Percentiles rank a stretch among this genome's conserved stretches.
These are phyloP conservation scores for Acanthamoeba royreba DNA, from an alignment of 208 protist genomes.

Conservation along the genomic window DNA sequence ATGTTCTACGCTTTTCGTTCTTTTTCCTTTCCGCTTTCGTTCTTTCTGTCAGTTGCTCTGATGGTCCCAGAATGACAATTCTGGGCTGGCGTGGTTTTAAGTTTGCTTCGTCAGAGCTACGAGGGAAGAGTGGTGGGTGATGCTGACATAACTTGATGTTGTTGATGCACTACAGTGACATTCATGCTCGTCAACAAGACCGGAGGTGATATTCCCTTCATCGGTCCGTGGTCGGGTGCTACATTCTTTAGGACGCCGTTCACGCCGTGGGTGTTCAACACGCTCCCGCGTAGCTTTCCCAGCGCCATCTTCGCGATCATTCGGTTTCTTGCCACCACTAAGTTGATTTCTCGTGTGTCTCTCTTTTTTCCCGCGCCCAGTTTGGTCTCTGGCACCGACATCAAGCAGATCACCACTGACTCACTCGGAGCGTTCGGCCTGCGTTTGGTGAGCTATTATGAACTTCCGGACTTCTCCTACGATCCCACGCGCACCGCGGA, in stretches of 20 bases:
- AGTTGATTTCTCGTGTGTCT: background rate
- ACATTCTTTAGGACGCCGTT: background rate
- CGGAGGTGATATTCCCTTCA: background rate
- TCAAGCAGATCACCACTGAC: background rate
- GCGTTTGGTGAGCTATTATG: background rate
- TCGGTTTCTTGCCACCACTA: background rate
- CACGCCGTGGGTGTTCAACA: background rate
- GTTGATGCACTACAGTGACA: background rate
- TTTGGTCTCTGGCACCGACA: background rate
- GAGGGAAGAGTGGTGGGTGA: no score
- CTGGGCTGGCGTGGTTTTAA: no score
- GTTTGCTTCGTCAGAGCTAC: no score
- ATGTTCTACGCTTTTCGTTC: background rate
- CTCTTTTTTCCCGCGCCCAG: background rate
- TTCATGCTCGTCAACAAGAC: background rate
- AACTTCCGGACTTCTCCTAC: background rate
- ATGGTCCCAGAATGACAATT: no score
- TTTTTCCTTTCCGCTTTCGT: background rate
- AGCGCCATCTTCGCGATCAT: background rate
- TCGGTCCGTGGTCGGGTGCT: background rate
- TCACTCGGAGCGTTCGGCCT: background rate
- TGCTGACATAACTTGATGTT: background rate
- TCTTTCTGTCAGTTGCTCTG: no score
- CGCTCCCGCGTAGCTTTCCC: background rate
- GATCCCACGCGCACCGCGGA: background rate